Evolutionary conservation across 441 rosid species (phyloP).

Genomic region (Populus hybrid): DNA sequence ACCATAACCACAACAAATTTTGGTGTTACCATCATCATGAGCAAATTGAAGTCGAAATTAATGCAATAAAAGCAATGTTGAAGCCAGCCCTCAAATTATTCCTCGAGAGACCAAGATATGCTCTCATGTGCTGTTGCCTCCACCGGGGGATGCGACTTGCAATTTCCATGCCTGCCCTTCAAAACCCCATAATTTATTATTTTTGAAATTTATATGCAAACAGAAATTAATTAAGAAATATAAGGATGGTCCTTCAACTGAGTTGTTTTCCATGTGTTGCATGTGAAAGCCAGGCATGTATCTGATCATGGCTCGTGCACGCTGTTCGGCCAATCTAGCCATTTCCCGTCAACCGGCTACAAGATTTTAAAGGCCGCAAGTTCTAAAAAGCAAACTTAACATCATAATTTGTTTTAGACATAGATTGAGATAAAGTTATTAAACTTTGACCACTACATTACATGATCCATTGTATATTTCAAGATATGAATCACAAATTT

Average conservation of each 20-base stretch:
- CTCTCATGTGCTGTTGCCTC: background rate
- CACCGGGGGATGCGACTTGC: background rate
- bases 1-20: too few species aligned
- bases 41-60: background rate
- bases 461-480: background rate
- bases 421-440: background rate
- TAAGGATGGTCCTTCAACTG: background rate
- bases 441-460: background rate
- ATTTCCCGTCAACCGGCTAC: background rate
- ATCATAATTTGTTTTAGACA: background rate
- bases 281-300: background rate
- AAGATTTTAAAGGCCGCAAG: too few species aligned
- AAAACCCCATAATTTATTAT: too few species aligned
- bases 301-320: background rate
- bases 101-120: background rate
- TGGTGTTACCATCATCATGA: background rate
- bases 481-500: too few species aligned
- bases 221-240: too few species aligned
- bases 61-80: background rate
- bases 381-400: background rate
- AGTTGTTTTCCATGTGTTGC: background rate
- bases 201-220: too few species aligned
- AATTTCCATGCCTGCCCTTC: background rate
- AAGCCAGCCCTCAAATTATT: background rate
- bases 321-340: background rate